These are phyloP conservation scores for Podaxis sp. DNA, from an alignment of 768 basidiomycete genomes.

Conservation along the genomic window DNA sequence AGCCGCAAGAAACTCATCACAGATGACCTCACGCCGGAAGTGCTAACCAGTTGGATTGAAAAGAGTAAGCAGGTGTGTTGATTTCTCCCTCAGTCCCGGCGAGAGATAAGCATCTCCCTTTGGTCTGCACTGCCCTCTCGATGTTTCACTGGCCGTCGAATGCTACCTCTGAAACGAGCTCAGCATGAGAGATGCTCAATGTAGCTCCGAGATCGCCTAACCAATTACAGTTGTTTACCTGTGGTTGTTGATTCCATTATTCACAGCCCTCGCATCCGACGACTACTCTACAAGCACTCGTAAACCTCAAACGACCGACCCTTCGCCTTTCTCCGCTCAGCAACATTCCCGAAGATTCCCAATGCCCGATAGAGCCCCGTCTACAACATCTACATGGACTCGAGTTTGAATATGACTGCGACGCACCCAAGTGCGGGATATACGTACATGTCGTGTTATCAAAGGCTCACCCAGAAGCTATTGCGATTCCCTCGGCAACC, in stretches of 20 bases:
- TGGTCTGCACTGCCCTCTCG: background rate
- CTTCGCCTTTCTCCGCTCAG: slow-evolving; percentile 71
- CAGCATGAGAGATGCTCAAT: background rate
- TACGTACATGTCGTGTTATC: slow-evolving; percentile 74
- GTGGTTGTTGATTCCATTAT: background rate
- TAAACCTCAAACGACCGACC: slow-evolving; percentile 91
- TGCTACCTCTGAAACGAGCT: background rate
- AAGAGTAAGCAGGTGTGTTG: slow-evolving; percentile 79
- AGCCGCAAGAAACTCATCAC: slow-evolving; percentile 26
- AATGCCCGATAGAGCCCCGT: slow-evolving; percentile 36
- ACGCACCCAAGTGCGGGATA: slow-evolving; percentile 81
- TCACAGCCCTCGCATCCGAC: slow-evolving; percentile 75
- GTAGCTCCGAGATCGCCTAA: background rate
- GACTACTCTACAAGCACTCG: slow-evolving; percentile 90
- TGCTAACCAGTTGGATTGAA: slow-evolving; percentile 81
- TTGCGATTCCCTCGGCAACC: slow-evolving; percentile 28
- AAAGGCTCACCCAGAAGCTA: slow-evolving; percentile 58
- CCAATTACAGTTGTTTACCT: background rate
- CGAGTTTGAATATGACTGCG: slow-evolving; percentile 92
- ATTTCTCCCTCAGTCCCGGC: slow-evolving; percentile 1
- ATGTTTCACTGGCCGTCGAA: background rate
- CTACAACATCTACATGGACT: slow-evolving; percentile 69
- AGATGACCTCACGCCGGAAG: slow-evolving; percentile 78
- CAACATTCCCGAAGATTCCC: slow-evolving; percentile 40
- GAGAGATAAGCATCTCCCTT: background rate